Conservation (phyloP, 225 moss, liverwort and hornwort species). For the Lunularia cruciata region DNA sequence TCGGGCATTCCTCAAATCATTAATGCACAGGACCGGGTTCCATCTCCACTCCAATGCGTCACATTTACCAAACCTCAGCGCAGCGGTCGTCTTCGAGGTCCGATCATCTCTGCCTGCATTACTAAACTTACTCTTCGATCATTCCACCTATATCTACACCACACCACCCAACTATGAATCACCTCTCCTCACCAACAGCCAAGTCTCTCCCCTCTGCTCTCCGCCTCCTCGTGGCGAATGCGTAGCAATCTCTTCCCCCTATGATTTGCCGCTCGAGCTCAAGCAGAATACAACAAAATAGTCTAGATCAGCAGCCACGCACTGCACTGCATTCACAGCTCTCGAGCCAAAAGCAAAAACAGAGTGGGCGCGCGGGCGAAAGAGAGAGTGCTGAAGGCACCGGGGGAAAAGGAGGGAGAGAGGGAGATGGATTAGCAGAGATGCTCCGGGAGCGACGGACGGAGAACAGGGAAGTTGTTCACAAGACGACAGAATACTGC, state of each 20-base stretch:
- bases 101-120: constrained; percentile 1
- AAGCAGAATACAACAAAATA: not conserved
- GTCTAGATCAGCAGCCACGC: not conserved
- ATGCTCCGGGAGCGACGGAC: constrained; percentile 5
- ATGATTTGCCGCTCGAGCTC: not conserved
- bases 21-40: constrained; percentile 31
- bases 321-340: constrained; percentile 1
- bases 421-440: not conserved
- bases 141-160: not conserved
- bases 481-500: not conserved
- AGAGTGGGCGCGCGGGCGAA: not conserved
- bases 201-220: too few species aligned
- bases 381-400: not conserved
- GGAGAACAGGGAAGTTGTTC: constrained; percentile 14
- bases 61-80: constrained; percentile 3
- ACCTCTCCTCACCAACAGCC: not conserved
- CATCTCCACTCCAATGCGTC: constrained; percentile 20
- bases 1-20: constrained; percentile 11
- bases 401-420: not conserved
- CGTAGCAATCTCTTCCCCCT: constrained; percentile 9
- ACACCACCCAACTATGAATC: not conserved
- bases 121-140: not conserved
- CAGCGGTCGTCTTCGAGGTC: too few species aligned
- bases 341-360: not conserved
- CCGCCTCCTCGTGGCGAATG: not conserved